These are phyloP conservation scores for Yamadazyma siamensis DNA, from an alignment of 1,139 yeast genomes.

Conservation along the genomic window DNA sequence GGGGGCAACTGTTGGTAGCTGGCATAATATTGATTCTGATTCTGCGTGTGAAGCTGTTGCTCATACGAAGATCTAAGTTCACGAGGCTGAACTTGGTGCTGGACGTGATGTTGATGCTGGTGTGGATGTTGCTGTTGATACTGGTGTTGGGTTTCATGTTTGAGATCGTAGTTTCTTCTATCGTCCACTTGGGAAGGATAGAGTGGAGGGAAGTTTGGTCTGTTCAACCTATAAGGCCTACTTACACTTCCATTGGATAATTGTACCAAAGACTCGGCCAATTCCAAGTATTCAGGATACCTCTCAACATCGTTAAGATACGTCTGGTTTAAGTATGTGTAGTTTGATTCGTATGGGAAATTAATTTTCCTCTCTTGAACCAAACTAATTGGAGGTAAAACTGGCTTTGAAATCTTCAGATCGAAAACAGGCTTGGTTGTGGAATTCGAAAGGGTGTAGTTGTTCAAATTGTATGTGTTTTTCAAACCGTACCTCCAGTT, in stretches of 20 bases:
- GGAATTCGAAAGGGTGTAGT: conserved; percentile 6
- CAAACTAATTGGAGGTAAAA: conserved; percentile 21
- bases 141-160: conserved; percentile 6
- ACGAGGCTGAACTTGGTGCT: conserved; percentile 1
- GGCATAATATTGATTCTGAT: conserved; percentile 10
- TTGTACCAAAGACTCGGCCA: conserved; percentile 43
- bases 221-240: conserved; percentile 1
- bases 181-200: conserved; percentile 14
- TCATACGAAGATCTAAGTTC: conserved; percentile 7
- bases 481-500: conserved; percentile 45
- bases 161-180: conserved; percentile 1
- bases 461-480: conserved; percentile 28
- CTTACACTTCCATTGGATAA: conserved; percentile 19
- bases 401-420: conserved; percentile 33
- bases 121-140: not conserved
- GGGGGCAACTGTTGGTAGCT: conserved; percentile 13
- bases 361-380: conserved; percentile 41
- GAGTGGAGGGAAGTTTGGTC: conserved; percentile 13
- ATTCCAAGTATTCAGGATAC: conserved; percentile 48
- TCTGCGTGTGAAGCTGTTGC: conserved; percentile 3
- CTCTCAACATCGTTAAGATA: conserved; percentile 43
- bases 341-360: conserved; percentile 55
- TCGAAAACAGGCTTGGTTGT: conserved; percentile 37
- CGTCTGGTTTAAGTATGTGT: conserved; percentile 47
- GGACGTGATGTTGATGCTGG: not conserved